Evolutionary conservation across 2,329 filamentous ascomycete genomes (phyloP), one percentile per base, ranked within the genome.

Genomic region (Neofusicoccum sp.): DNA sequence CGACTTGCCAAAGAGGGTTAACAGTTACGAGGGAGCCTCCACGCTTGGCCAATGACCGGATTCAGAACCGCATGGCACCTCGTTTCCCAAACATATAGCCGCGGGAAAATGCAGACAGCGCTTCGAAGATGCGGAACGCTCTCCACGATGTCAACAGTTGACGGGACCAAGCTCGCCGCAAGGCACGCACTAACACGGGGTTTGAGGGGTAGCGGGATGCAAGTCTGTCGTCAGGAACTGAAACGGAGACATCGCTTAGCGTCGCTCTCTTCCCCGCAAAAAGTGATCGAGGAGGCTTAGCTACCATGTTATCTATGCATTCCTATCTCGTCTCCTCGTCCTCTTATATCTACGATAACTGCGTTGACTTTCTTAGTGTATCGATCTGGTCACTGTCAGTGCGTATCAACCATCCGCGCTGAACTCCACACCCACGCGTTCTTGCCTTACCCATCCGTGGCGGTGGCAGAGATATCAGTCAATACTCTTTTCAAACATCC

Each of bases 301-400:
- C 31, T 51, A 51, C 14, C 40, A 53, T 40, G 34, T 53, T 34
- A 16, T 38, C 31, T 38, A 16, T 26, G 28, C 30, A 36, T 30
- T 3, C 31, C 31, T 16, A 24, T 20, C 20, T 20, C 20, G 47
- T 51, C 47, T 24, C 1, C 6, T 20, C 38, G 9, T 43, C 26
- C 6, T 36, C 20, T 20, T 11, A 6, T 36, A 38, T 38, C 16
- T 51, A 6, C 20, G 16, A 34, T 33, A 53, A 38, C 36, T 11
- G 8, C 16, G 14, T 41, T 20, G 20, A 2, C 20, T 20, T 20
- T 20, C 7, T 54, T 41, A 54, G 34, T 41, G 16, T 26, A 54
- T 54, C 31, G 34, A 40, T 34, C 49, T 54, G 49, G 49, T 41
- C 49, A 53, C 48, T 30, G 34, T 54, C 49, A 12, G 36, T 41